A percentile compares a stretch with the other conserved stretches of the same genome.
These are phyloP conservation scores for Tricholoma flavovirens DNA, from an alignment of 768 basidiomycete genomes.

Conservation along the genomic window DNA sequence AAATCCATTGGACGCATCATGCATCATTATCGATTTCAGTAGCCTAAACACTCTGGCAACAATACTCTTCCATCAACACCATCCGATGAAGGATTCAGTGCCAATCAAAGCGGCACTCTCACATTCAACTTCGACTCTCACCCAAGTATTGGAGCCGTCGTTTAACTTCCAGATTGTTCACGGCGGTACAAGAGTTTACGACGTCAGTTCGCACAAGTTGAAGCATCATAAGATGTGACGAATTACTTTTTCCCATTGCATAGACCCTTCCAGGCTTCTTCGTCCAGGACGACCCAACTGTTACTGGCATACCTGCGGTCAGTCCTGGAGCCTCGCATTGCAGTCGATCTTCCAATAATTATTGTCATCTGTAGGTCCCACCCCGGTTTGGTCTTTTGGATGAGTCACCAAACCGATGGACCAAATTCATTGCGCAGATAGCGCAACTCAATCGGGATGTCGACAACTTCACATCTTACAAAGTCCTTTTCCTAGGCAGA, in stretches of 20 bases:
- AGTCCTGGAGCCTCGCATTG: slow-evolving; percentile 5
- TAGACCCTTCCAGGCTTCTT: slow-evolving; percentile 39
- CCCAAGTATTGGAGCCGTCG: too few species aligned
- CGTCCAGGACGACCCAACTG: slow-evolving; percentile 31
- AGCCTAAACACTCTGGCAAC: too few species aligned
- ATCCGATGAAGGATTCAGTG: background rate
- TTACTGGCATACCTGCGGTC: slow-evolving; percentile 25
- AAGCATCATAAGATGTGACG: background rate
- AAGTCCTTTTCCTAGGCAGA: slow-evolving; percentile 59
- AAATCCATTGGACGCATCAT: too few species aligned
- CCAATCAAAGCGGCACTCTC: background rate
- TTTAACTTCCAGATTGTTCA: background rate
- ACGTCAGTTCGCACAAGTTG: background rate
- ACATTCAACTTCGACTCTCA: background rate
- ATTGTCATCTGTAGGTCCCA: slow-evolving; percentile 36
- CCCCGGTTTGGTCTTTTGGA: slow-evolving; percentile 57
- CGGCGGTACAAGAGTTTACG: background rate
- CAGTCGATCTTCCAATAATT: background rate
- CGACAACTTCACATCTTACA: slow-evolving; percentile 39
- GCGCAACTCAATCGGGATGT: slow-evolving; percentile 40
- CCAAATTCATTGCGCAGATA: slow-evolving; percentile 35
- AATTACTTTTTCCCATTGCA: background rate
- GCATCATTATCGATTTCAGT: too few species aligned
- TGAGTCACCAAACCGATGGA: slow-evolving; percentile 43
- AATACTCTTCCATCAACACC: background rate